These are phyloP conservation scores for Taphrina populina DNA, from an alignment of 1,139 yeast genomes.

Conservation along the genomic window DNA sequence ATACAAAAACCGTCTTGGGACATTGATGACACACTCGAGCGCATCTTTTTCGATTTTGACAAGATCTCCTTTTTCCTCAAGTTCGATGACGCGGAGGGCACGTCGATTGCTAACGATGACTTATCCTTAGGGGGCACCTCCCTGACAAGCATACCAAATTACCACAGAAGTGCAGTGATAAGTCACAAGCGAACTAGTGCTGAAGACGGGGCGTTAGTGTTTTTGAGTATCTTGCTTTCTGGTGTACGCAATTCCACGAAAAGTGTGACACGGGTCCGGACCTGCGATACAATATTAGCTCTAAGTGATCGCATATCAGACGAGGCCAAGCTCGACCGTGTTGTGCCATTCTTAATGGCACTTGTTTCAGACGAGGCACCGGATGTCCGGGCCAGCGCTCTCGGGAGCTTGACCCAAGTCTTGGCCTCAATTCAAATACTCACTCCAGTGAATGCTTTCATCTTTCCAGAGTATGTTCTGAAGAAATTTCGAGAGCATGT, in stretches of 20 bases:
- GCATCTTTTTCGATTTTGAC: conserved; percentile 53
- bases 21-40: conserved; percentile 62
- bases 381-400: conserved; percentile 56
- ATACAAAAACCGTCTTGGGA: conserved; percentile 44
- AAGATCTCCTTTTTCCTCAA: conserved; percentile 40
- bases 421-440: conserved; percentile 4
- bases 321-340: conserved; percentile 79
- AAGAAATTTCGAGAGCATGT: conserved; percentile 60
- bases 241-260: conserved; percentile 63
- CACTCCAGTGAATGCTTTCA: conserved; percentile 23
- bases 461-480: conserved; percentile 42
- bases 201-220: conserved; percentile 56
- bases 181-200: conserved; percentile 47
- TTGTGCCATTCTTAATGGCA: conserved; percentile 71
- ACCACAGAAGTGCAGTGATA: conserved; percentile 37
- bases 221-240: conserved; percentile 64
- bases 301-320: conserved; percentile 75
- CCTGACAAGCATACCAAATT: conserved; percentile 42
- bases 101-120: conserved; percentile 13
- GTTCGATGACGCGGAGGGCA: conserved; percentile 38
- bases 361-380: conserved; percentile 56
- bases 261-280: conserved; percentile 63
- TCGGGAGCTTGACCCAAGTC: conserved; percentile 52
- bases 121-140: not conserved
- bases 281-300: conserved; percentile 73